A percentile compares a stretch with the other conserved stretches of the same genome.
Conservation (phyloP, 106 monocot species). For the Amphibolis antarctica region DNA sequence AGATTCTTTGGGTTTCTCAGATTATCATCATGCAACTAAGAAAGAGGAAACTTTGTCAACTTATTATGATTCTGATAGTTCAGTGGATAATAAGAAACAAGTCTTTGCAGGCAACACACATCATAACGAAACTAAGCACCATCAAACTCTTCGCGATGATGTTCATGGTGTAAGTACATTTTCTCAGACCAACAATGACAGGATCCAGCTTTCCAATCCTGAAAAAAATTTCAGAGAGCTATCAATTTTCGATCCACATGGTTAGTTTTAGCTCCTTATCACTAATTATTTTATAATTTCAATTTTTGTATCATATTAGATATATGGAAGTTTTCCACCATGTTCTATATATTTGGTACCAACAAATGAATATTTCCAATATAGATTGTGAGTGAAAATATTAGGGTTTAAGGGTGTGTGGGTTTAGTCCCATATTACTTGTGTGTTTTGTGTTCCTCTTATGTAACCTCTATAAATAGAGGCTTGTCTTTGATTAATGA, state of each 20-base stretch:
- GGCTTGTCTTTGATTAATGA: no score
- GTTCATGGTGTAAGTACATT: slow-evolving; percentile 17
- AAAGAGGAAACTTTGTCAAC: slow-evolving; percentile 15
- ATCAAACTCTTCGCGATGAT: neutral
- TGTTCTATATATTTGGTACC: no score
- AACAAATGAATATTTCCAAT: no score
- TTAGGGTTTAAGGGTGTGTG: no score
- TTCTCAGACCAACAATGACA: slow-evolving; percentile 10
- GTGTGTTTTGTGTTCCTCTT: no score
- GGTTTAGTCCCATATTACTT: no score
- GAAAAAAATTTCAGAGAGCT: slow-evolving; percentile 5
- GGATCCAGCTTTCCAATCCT: neutral
- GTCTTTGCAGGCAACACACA: slow-evolving; percentile 1
- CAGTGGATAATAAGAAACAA: slow-evolving; percentile 36
- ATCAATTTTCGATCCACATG: slow-evolving; percentile 44
- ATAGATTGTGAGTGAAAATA: no score
- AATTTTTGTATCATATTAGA: no score
- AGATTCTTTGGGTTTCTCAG: slow-evolving; percentile 24
- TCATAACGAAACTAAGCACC: neutral
- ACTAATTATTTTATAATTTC: neutral
- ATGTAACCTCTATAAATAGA: no score
- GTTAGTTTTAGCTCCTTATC: slow-evolving; percentile 24
- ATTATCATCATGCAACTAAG: slow-evolving; percentile 32
- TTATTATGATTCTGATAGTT: slow-evolving; percentile 42
- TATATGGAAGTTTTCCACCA: no score